Percentiles rank a stretch among this genome's conserved stretches.
Conservation (phyloP, 225 moss, liverwort and hornwort genomes). For the Bryoerythrophyllum caledonicum region DNA sequence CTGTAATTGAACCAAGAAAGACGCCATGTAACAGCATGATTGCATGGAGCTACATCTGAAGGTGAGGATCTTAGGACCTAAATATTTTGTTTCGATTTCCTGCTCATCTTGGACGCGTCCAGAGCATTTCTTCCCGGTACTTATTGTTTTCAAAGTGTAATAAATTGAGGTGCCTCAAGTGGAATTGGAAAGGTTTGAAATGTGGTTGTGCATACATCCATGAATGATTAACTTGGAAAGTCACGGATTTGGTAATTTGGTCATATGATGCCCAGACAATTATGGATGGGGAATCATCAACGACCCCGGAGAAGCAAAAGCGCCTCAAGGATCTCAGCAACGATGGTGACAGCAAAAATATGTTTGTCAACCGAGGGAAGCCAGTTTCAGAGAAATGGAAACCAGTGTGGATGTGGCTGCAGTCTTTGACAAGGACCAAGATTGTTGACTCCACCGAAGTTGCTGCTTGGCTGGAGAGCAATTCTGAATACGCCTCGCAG, state of each 20-base stretch:
- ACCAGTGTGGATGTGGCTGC: conserved; percentile 86
- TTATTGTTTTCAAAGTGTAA: neutral
- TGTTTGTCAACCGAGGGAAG: conserved; percentile 55
- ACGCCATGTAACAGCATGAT: neutral
- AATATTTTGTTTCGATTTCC: neutral
- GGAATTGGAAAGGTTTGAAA: neutral
- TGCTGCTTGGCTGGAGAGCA: conserved; percentile 65
- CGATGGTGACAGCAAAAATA: neutral
- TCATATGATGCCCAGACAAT: neutral
- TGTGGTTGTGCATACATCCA: neutral
- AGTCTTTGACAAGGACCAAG: conserved; percentile 62
- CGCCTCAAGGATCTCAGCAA: conserved; percentile 36
- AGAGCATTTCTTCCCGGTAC: neutral
- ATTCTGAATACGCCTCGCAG: conserved; percentile 53
- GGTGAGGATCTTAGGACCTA: conserved; percentile 9
- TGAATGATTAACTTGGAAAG: too few species aligned
- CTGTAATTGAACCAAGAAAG: neutral
- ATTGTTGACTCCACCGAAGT: conserved; percentile 73
- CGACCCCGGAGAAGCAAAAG: conserved; percentile 35
- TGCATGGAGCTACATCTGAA: neutral
- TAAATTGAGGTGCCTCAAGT: neutral
- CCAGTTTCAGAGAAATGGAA: conserved; percentile 92
- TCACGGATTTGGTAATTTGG: neutral
- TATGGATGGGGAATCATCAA: conserved; percentile 41
- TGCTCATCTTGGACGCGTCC: neutral